These are phyloP conservation scores for Knoxdaviesia capensis DNA, from an alignment of 2,329 filamentous ascomycete species.

Conservation along the genomic window DNA sequence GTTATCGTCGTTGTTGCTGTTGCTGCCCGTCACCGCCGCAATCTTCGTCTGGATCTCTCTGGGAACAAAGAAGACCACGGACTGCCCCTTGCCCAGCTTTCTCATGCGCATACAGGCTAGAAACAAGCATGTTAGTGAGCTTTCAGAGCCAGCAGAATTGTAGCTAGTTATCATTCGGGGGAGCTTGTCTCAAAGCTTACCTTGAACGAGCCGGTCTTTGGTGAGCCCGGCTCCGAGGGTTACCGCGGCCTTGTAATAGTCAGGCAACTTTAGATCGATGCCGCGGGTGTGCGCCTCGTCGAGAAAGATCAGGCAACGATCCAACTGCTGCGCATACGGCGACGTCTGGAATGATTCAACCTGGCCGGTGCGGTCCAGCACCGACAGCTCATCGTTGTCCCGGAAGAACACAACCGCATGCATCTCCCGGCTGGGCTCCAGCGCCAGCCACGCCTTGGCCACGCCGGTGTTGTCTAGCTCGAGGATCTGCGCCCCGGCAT, in stretches of 20 bases:
- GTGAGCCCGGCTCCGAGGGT: constrained; percentile 44
- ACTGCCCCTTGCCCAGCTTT: constrained; percentile 45
- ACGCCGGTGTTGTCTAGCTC: constrained; percentile 38
- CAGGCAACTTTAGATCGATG: constrained; percentile 43
- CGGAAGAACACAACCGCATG: constrained; percentile 35
- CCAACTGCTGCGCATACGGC: constrained; percentile 32
- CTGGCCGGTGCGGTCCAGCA: constrained; percentile 25
- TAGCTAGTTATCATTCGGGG: background rate
- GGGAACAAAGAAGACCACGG: constrained; percentile 38
- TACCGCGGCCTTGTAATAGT: constrained; percentile 39
- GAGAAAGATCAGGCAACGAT: constrained; percentile 43
- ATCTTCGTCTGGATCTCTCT: constrained; percentile 39
- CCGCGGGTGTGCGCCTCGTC: constrained; percentile 54
- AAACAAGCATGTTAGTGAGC: background rate
- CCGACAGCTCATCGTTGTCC: constrained; percentile 29
- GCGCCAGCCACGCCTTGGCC: constrained; percentile 30
- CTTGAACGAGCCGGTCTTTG: constrained; percentile 51
- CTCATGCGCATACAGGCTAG: constrained; percentile 52
- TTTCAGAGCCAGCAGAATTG: background rate
- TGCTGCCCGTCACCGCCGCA: constrained; percentile 22
- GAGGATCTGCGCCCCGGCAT: constrained; percentile 51
- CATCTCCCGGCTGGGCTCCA: constrained; percentile 3
- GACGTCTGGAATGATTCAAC: constrained; percentile 34
- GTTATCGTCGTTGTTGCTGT: constrained; percentile 1
- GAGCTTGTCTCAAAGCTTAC: constrained; percentile 14